Base-by-base conservation (phyloP, 768 basidiomycete species). In the Podaxis sp. region DNA sequence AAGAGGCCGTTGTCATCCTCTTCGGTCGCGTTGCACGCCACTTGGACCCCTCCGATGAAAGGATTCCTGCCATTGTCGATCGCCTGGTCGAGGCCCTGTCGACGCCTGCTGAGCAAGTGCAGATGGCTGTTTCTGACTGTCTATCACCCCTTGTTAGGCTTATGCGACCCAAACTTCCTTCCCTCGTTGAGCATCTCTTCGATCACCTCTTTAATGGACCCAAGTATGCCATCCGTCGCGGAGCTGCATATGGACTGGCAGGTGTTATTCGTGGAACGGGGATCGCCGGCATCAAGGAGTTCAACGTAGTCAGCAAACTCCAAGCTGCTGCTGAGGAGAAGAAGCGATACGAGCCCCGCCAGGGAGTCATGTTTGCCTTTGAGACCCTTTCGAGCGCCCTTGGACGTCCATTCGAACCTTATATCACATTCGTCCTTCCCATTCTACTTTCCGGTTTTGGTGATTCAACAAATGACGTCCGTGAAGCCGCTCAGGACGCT, bases 41-140 rank as follows among this genome's bases (percentile, higher is more conserved):
- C 74, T 79, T 99, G 47, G 85, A 91, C 52, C 73, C 86, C 2
- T 80, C 83, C 0, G 95, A 98, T 70, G 63, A 79, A 4, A 88
- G 95, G 1, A 85, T 97, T 46, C 89, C 91, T 0, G 73, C 76
- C 10, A 91, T 98, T 63, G 89, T 98, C 7, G 86, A 93, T 62
- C 80, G 94, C 9, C 78, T 98, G 18, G 85, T 96, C 6, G 91
- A 91, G 35, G 93, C 96, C 1, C 78, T 99, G 60, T 90, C 89
- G 72, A 98, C 95, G 0, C 97, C 96, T 0, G 86, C 95, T 2
- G 97, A 99, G 70, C 89, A 95, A 69, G 97, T 99, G 0, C 96
- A 98, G 71, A 88, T 93, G 48, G 95, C 97, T 6, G 94, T 98
- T 1, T 93, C 95, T 0, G 97, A 98, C 61, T 98, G 96, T 74